Base-by-base conservation (phyloP, 192 early-diverging fungal species). In the Gaertneriomyces sp. region DNA sequence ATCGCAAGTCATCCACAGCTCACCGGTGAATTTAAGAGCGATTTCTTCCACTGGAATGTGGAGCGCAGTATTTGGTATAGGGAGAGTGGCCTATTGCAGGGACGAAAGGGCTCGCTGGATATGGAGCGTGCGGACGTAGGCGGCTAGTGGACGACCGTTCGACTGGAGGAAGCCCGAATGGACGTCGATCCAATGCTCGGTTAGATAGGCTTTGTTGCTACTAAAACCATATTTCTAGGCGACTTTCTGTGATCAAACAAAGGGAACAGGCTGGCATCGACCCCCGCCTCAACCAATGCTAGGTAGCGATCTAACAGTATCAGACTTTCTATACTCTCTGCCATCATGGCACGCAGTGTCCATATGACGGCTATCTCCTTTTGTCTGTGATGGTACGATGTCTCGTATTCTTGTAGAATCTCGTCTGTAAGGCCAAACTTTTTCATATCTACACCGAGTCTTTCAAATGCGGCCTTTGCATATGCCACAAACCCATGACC, bases 311-410 rank as follows among this genome's bases (percentile, higher is more conserved):
- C 93, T 4, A 89, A 69, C 11, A 94, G 65, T 43, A 96, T 80
- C 69, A 93, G 74, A 49, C 85, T 84, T 64, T 96, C 93, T 44
- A 92, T 77, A 5, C 86, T 72, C 52, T 87, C 85, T 2, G 85
- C 87, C 9, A 93, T 66, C 72, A 96, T 70, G 0, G 88, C 81
- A 43, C 89, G 71, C 43, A 96, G 72, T 42, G 92, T 91, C 92
- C 93, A 96, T 19, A 88, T 82, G 11, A 87, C 81, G 3, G 89
- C 87, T 59, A 96, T 82, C 64, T 86, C 82, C 51, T 61, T 70
- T 46, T 85, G 71, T 42, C 78, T 69, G 10, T 49, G 11, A 42
- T 9, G 16, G 47, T 62, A 73, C 43, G 33, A 58, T 19, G 70
- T 42, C 14, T 80, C 69, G 7, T 74, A 68, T 6, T 58, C 60